Conservation (phyloP, 139 green algal species). For the Choricystis sp. region DNA sequence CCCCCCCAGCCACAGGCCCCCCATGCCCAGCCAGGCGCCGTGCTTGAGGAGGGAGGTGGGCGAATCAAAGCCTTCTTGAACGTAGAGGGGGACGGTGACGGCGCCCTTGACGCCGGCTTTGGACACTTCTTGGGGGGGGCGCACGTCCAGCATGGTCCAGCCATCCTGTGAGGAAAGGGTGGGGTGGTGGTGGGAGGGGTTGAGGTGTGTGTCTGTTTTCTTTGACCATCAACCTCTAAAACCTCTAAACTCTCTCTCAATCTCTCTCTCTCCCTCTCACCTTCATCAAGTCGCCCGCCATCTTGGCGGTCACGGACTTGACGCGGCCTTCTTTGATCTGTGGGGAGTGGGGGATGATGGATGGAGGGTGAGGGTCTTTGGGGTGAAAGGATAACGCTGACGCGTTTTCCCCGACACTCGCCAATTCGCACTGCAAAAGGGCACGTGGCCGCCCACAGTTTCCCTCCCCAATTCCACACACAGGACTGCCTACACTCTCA, state of each 20-base stretch:
- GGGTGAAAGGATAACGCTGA: neutral
- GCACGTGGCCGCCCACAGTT: no score
- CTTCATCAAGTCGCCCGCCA: conserved; percentile 28
- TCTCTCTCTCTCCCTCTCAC: no score
- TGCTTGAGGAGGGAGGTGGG: conserved; percentile 50
- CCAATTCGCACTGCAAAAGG: no score
- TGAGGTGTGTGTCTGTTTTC: no score
- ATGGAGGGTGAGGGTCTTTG: neutral
- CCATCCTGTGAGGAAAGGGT: conserved; percentile 28
- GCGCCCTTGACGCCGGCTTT: conserved; percentile 32
- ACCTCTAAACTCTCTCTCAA: no score
- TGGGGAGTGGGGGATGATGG: neutral
- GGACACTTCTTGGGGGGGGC: conserved; percentile 43
- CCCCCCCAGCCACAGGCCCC: conserved; percentile 80
- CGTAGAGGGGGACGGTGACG: conserved; percentile 54
- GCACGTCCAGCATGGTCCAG: conserved; percentile 74
- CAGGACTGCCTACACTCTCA: no score
- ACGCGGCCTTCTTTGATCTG: conserved; percentile 35
- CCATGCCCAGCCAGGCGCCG: conserved; percentile 56
- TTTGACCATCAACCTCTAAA: no score
- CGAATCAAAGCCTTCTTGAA: conserved; percentile 34
- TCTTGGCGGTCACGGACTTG: conserved; percentile 29
- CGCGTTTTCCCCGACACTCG: no score
- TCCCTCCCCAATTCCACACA: no score
- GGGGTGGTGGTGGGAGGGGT: no score